A percentile compares a stretch with the other conserved stretches of the same genome.
Conservation (phyloP, 1,284 basidiomycete species). For the Ceratobasidium sp. region DNA sequence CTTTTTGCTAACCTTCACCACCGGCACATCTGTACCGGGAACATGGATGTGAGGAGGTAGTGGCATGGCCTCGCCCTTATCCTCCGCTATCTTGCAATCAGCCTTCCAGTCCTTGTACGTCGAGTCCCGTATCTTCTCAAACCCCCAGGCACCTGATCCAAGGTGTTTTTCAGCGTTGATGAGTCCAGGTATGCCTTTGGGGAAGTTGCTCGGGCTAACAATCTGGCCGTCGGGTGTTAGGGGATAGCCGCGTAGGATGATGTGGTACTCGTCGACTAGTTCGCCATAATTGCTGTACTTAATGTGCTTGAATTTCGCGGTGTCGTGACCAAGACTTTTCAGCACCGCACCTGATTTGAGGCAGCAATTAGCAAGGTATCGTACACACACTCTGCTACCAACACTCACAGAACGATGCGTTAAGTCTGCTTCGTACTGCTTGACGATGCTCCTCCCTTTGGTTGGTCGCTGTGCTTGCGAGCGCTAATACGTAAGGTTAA, state of each 20-base stretch:
- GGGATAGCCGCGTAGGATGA: constrained; percentile 8
- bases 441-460: neutral
- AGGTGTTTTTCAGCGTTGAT: neutral
- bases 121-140: constrained; percentile 2
- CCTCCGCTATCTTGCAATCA: neutral
- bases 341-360: neutral
- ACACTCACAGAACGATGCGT: constrained; percentile 6
- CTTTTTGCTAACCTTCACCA: neutral
- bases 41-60: constrained; percentile 13
- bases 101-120: neutral
- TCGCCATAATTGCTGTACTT: constrained; percentile 1
- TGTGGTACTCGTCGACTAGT: neutral
- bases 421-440: neutral
- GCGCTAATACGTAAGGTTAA: neutral
- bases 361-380: no score
- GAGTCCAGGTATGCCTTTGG: neutral
- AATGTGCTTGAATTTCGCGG: neutral
- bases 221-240: neutral
- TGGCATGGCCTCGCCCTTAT: neutral
- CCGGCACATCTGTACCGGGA: neutral
- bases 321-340: neutral
- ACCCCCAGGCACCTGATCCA: neutral
- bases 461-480: neutral
- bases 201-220: constrained; percentile 8
- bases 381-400: no score